Percentiles rank a stretch among this genome's conserved stretches.
phyloP scores from a whole-genome alignment of 2,329 filamentous ascomycete species.

The Coniochaeta sp. region DNA sequence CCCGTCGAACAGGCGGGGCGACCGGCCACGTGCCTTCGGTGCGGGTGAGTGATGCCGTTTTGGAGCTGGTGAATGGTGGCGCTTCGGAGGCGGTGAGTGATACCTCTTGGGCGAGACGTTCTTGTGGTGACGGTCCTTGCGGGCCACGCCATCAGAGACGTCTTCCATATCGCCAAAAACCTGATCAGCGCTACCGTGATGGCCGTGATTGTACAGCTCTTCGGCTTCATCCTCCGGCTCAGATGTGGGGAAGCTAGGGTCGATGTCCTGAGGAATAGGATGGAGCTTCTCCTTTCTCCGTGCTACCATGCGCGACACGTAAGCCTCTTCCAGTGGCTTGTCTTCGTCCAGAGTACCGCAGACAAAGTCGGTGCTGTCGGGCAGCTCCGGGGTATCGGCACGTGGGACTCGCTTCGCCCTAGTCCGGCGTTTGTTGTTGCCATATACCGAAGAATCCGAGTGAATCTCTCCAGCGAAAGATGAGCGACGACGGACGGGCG shows the following conservation, averaged over 20 bases:
- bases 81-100: slow-evolving; percentile 44
- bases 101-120: slow-evolving; percentile 55
- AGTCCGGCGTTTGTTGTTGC: background rate
- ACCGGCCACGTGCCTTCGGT: slow-evolving; percentile 41
- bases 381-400: slow-evolving; percentile 70
- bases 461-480: slow-evolving; percentile 29
- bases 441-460: slow-evolving; percentile 50
- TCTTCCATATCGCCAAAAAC: slow-evolving; percentile 67
- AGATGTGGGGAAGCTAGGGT: slow-evolving; percentile 93
- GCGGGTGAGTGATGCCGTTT: slow-evolving; percentile 42
- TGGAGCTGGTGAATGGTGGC: slow-evolving; percentile 45
- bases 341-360: slow-evolving; percentile 97
- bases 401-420: slow-evolving; percentile 24
- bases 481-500: slow-evolving; percentile 29
- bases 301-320: slow-evolving; percentile 76
- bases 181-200: slow-evolving; percentile 59
- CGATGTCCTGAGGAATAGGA: slow-evolving; percentile 88
- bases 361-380: slow-evolving; percentile 98
- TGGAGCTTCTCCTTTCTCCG: slow-evolving; percentile 76
- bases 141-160: slow-evolving; percentile 50
- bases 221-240: slow-evolving; percentile 83
- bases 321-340: slow-evolving; percentile 86
- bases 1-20: slow-evolving; percentile 54
- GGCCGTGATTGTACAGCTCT: slow-evolving; percentile 50
- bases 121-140: slow-evolving; percentile 22